Base-by-base conservation (phyloP, 2,329 filamentous ascomycete species). In the Claviceps humidiphila region DNA sequence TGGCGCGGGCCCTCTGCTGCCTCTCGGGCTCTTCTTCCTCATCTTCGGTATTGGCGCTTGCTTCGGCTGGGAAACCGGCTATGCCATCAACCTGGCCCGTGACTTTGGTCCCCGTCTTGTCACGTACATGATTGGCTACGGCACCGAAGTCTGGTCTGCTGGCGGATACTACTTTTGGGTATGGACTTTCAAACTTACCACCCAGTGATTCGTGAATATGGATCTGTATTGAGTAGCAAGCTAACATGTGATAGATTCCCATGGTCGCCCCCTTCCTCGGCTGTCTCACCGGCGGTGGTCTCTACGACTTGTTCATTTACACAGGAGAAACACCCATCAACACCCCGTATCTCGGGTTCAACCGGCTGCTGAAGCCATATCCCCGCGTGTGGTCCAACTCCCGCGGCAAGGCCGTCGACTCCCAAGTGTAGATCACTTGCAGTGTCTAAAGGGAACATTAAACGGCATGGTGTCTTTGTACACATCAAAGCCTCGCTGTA, bases 41-140 rank as follows among this genome's bases (percentile, higher is more conserved):
- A 81, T 88, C 56, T 87, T 87, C 61, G 84, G 83, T 7, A 80
- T 88, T 22, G 84, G 83, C 17, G 80, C 81, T 37, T 84, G 81
- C 61, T 87, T 86, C 59, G 85, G 85, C 6, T 87, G 82, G 82
- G 78, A 88, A 64, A 89, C 84, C 1, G 84, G 85, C 40, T 89
- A 85, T 66, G 84, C 84, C 16, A 86, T 87, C 57, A 88, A 88
- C 60, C 66, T 86, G 43, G 84, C 83, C 39, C 75, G 85, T 65
- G 85, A 89, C 57, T 85, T 88, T 61, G 82, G 82, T 1, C 84
- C 84, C 9, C 72, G 84, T 11, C 64, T 87, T 44, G 77, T 85
- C 56, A 77, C 78, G 1, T 85, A 81, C 61, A 77, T 82, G 61
- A 59, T 87, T 51, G 85, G 85, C 2, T 88, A 89, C 61, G 82